Conservation (phyloP, 768 basidiomycete species). For the Chalciporus chontae region DNA sequence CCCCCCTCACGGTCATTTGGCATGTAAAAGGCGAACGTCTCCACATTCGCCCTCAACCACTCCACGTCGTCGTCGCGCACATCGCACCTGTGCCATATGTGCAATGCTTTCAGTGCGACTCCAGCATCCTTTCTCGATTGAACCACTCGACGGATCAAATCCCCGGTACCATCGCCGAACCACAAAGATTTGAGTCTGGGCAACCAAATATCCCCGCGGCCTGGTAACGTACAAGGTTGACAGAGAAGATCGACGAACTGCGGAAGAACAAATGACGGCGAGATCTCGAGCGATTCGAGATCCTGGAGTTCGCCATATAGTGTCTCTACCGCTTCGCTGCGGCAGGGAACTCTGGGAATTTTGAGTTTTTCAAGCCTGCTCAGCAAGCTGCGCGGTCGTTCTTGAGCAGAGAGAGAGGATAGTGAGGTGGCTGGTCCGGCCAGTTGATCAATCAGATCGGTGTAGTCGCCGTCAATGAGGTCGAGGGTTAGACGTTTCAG, state of each 20-base stretch:
- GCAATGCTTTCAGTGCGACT: conserved; percentile 42
- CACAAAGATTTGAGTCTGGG: conserved; percentile 50
- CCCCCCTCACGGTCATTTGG: neutral
- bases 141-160: conserved; percentile 43
- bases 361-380: conserved; percentile 49
- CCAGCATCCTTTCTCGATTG: conserved; percentile 39
- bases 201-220: conserved; percentile 30
- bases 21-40: conserved; percentile 52
- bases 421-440: conserved; percentile 14
- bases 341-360: conserved; percentile 48
- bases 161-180: conserved; percentile 40
- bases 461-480: conserved; percentile 53
- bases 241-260: conserved; percentile 26
- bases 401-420: conserved; percentile 23
- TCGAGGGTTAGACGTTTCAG: conserved; percentile 45
- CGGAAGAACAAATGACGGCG: conserved; percentile 25
- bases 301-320: conserved; percentile 48
- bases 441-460: conserved; percentile 44
- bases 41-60: conserved; percentile 52
- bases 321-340: conserved; percentile 25
- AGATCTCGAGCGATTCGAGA: conserved; percentile 42
- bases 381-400: conserved; percentile 36
- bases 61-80: conserved; percentile 39
- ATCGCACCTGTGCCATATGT: conserved; percentile 43
- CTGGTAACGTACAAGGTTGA: neutral